These are phyloP conservation scores for Leishmania martiniquensis DNA, from an alignment of 208 protist genomes.

Conservation along the genomic window DNA sequence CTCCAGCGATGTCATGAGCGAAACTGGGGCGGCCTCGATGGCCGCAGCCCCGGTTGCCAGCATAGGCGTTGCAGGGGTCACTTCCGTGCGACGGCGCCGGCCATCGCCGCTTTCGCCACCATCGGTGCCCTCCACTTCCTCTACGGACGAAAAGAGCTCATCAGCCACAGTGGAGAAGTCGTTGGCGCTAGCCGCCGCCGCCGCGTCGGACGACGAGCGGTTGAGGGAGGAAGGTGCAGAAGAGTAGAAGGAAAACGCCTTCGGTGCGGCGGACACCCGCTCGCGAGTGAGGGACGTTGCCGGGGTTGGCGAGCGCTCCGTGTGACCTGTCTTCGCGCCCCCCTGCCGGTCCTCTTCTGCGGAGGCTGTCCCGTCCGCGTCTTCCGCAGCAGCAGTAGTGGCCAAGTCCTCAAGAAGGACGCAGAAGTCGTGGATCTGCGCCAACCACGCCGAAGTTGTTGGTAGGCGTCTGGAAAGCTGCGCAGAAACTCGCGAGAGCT, in stretches of 20 bases:
- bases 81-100: background rate
- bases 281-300: conserved; percentile 18
- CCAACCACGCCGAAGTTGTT: conserved; percentile 25
- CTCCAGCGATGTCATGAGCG: conserved; percentile 7
- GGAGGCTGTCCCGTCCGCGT: conserved; percentile 3
- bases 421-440: conserved; percentile 25
- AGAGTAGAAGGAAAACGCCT: conserved; percentile 3
- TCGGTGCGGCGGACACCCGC: conserved; percentile 4
- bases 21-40: background rate
- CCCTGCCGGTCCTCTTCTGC: conserved; percentile 9
- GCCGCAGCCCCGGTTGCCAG: background rate
- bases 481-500: conserved; percentile 1
- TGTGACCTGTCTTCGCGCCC: background rate
- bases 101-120: background rate
- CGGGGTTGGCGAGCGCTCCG: conserved; percentile 6
- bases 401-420: conserved; percentile 21
- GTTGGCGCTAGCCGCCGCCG: conserved; percentile 11
- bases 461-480: conserved; percentile 1
- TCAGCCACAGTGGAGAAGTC: conserved; percentile 24
- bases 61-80: background rate
- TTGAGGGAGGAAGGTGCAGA: conserved; percentile 7
- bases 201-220: conserved; percentile 17
- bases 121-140: conserved; percentile 20
- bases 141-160: conserved; percentile 23
- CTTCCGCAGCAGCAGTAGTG: background rate